These are phyloP conservation scores for Cladosporium sp. DNA, from an alignment of 2,329 filamentous ascomycete species.

Conservation along the genomic window DNA sequence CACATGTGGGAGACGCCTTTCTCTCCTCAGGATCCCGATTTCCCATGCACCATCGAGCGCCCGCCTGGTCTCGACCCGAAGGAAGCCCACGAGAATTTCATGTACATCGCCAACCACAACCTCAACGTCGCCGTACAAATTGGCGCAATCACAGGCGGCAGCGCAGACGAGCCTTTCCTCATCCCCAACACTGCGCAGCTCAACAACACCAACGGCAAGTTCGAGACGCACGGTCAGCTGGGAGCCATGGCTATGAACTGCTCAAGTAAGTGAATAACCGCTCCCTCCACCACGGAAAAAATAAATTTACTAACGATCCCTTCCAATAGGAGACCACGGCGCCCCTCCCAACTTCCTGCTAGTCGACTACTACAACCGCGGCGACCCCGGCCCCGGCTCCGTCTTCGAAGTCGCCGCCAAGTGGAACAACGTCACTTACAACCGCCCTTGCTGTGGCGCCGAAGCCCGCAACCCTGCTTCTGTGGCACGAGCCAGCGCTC, in stretches of 20 bases:
- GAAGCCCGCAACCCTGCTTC: not conserved
- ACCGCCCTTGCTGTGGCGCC: conserved; percentile 53
- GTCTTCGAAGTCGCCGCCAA: conserved; percentile 71
- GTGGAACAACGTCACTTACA: conserved; percentile 70
- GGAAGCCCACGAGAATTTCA: conserved; percentile 50
- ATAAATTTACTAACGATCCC: not conserved
- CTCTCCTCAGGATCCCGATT: conserved; percentile 62
- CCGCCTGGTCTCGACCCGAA: conserved; percentile 62
- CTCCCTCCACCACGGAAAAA: not conserved
- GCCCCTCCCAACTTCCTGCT: conserved; percentile 70
- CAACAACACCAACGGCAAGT: conserved; percentile 66
- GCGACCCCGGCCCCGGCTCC: conserved; percentile 58
- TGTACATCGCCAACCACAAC: conserved; percentile 90
- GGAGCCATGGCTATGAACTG: conserved; percentile 37
- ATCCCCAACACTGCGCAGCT: conserved; percentile 68
- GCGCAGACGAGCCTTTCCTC: conserved; percentile 48
- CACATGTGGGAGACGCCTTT: conserved; percentile 92
- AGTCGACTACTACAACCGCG: conserved; percentile 80
- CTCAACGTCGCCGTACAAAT: conserved; percentile 73
- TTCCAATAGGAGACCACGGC: conserved; percentile 9
- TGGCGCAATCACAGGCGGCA: conserved; percentile 41
- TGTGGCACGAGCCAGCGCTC: not conserved
- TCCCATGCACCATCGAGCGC: conserved; percentile 75
- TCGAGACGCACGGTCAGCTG: conserved; percentile 59
- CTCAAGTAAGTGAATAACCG: not conserved